These are phyloP conservation scores for Penicillium arizonense DNA, from an alignment of 495 filamentous ascomycete genomes.

Conservation along the genomic window DNA sequence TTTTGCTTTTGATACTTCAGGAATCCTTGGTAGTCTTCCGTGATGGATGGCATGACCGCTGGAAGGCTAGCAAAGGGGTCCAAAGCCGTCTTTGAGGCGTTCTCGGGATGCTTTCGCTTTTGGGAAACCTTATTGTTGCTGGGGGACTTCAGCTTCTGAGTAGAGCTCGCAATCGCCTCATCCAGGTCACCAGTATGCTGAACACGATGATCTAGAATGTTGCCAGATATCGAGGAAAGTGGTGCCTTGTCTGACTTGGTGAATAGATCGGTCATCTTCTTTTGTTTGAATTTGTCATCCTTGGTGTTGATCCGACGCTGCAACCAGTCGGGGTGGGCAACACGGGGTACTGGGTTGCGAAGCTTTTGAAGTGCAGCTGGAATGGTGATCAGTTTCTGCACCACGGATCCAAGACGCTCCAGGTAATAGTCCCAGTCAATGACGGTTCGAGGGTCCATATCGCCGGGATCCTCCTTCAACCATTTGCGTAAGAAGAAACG, in stretches of 20 bases:
- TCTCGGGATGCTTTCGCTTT: slow-evolving; percentile 83
- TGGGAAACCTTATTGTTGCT: slow-evolving; percentile 61
- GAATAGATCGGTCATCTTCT: slow-evolving; percentile 96
- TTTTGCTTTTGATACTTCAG: slow-evolving; percentile 97
- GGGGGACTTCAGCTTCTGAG: slow-evolving; percentile 69
- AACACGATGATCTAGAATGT: slow-evolving; percentile 59
- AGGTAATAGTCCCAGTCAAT: slow-evolving; percentile 98
- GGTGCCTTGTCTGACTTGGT: slow-evolving; percentile 71
- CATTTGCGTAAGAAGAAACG: slow-evolving; percentile 90
- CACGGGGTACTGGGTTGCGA: slow-evolving; percentile 87
- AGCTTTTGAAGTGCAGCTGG: slow-evolving; percentile 94
- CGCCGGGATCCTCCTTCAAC: slow-evolving; percentile 88
- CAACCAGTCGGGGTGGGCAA: slow-evolving; percentile 95
- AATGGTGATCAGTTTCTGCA: slow-evolving; percentile 98
- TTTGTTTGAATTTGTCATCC: slow-evolving; percentile 96
- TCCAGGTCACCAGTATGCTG: slow-evolving; percentile 70
- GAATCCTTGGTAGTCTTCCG: slow-evolving; percentile 85
- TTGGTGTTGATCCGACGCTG: slow-evolving; percentile 89
- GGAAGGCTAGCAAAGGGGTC: slow-evolving; percentile 87
- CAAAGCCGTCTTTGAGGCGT: slow-evolving; percentile 54
- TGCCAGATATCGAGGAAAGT: slow-evolving; percentile 68
- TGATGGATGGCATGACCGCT: slow-evolving; percentile 78
- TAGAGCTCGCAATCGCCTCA: slow-evolving; percentile 70
- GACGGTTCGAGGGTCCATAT: slow-evolving; percentile 85
- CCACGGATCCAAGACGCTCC: slow-evolving; percentile 90